Evolutionary conservation across 2,329 filamentous ascomycete species (phyloP), one percentile per base, ranked within the genome.

Genomic region (Phialocephala sp.): DNA sequence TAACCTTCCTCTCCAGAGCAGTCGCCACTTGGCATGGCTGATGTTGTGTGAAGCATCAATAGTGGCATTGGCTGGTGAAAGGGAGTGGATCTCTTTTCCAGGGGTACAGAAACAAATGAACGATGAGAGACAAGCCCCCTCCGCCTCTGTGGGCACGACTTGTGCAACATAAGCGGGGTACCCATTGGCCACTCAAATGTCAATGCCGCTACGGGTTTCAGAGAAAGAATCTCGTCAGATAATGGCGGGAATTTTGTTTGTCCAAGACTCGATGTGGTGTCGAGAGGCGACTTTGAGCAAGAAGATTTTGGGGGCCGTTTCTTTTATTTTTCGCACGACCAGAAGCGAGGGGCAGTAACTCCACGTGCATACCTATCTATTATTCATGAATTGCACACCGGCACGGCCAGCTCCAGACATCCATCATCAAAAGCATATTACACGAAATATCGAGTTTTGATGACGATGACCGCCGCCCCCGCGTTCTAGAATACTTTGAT

Each of bases 101-200:
- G 50, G 50, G 50, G 50, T 50, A 50, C n/a, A 50, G 20, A 11
- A 47, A 50, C 45, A 50, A 50, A 50, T 50, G 22, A 24, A 54
- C 27, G 14, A n/a, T 35, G 15, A 24, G 45, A 27, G 12, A 50
- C 50, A 54, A 54, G 50, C 50, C 45, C 22, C 45, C 12, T n/a
- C 15, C 3, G 3, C 2, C 41, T 15, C 5, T 43, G 41, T 43
- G 15, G 37, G 11, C 37, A 41, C 27, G 15, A 12, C 15, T 41
- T 41, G 37, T 41, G 15, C 11, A 12, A 4, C 37, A 41, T 18
- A 41, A 41, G 37, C 41, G 41, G 6, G n/a, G 41, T 14, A 18
- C 2, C 15, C 15, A 43, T 18, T 43, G 15, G 15, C 5, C 15
- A 43, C 6, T 18, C n/a, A 4, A n/a, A 43, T n/a, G 18, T 2